phyloP scores from a whole-genome alignment of 306 rosid species.

The Astragalus membranaceus region DNA sequence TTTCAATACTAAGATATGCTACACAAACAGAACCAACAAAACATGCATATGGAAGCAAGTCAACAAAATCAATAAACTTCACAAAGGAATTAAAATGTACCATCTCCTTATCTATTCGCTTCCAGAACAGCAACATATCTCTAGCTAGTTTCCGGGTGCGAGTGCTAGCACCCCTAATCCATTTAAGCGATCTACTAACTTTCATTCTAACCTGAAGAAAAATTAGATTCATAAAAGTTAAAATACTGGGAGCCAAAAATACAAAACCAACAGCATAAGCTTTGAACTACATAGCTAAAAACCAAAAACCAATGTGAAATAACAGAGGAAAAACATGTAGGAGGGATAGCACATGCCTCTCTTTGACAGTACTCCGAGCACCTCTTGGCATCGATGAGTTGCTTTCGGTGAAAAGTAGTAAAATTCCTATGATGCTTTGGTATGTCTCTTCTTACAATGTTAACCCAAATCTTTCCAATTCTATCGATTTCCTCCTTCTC shows the following conservation, averaged over 20 bases:
- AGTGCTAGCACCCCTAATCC: constrained; percentile 61
- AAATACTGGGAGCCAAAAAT: background rate
- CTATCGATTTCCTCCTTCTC: constrained; percentile 87
- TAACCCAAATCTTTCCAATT: constrained; percentile 72
- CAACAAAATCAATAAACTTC: background rate
- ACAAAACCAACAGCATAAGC: constrained; percentile 9
- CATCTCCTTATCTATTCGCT: constrained; percentile 89
- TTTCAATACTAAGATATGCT: background rate
- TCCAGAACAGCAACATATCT: constrained; percentile 83
- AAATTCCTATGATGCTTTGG: constrained; percentile 78
- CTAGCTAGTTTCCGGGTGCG: constrained; percentile 88
- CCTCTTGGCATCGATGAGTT: constrained; percentile 82
- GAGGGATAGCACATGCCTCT: constrained; percentile 53
- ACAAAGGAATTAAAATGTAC: constrained; percentile 23
- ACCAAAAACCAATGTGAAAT: background rate
- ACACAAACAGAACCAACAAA: background rate
- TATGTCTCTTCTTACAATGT: constrained; percentile 80
- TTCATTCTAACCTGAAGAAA: constrained; percentile 67
- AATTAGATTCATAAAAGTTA: constrained; percentile 16
- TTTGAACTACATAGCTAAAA: background rate
- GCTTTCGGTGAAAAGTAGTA: constrained; percentile 67
- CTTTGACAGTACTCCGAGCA: constrained; percentile 89
- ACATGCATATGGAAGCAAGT: background rate
- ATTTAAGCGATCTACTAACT: constrained; percentile 76
- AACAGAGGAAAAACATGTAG: background rate